A percentile compares a stretch with the other conserved stretches of the same genome.
Evolutionary conservation across 768 basidiomycete genomes (phyloP).

Genomic region (Trametes punicea): DNA sequence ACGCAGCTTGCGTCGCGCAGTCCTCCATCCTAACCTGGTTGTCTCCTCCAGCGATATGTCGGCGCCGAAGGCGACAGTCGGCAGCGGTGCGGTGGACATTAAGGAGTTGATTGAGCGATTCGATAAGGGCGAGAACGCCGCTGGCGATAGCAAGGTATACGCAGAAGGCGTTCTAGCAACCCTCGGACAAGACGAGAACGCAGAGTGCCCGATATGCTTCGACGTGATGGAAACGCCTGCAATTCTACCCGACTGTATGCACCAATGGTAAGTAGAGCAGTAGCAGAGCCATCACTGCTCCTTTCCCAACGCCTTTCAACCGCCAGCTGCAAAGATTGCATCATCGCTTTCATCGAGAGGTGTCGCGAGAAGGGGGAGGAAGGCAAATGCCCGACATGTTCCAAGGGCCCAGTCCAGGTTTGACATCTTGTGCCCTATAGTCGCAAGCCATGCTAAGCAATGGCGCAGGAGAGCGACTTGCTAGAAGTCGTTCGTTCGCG

Average conservation of each 20-base stretch:
- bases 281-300: neutral
- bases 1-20: constrained; percentile 80
- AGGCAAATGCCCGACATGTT: constrained; percentile 79
- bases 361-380: constrained; percentile 69
- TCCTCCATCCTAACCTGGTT: constrained; percentile 86
- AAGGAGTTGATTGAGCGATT: constrained; percentile 58
- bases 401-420: constrained; percentile 63
- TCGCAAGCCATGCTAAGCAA: neutral
- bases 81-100: constrained; percentile 49
- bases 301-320: neutral
- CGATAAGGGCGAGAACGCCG: constrained; percentile 34
- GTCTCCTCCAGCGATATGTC: constrained; percentile 47
- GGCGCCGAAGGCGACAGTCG: constrained; percentile 34
- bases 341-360: constrained; percentile 65
- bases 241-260: constrained; percentile 73
- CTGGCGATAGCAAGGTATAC: constrained; percentile 40
- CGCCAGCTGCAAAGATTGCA: constrained; percentile 86
- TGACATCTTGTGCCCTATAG: neutral
- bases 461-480: constrained; percentile 50
- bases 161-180: constrained; percentile 64
- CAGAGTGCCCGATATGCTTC: constrained; percentile 80
- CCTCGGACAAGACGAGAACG: constrained; percentile 42
- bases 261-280: constrained; percentile 55
- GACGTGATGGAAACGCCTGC: constrained; percentile 71
- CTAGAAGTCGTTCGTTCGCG: constrained; percentile 59